Evolutionary conservation across 495 filamentous ascomycete genomes (phyloP).

Genomic region (Tricharina praecox): DNA sequence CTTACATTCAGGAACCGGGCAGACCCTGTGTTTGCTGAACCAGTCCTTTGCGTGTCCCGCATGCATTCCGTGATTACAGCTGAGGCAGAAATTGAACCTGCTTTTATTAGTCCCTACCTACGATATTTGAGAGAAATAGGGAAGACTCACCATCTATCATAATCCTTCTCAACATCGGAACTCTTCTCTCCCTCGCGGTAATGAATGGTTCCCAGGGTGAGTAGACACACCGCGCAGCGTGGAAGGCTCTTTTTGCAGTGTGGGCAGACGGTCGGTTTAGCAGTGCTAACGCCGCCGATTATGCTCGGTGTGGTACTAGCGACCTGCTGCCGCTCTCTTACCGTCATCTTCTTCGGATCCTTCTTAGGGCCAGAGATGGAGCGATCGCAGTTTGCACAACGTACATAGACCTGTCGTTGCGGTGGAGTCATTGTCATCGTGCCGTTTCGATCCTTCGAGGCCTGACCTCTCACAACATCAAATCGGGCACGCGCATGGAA

Average conservation of each 20-base stretch:
- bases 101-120: too few relatives aligned
- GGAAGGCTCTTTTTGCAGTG: constrained; percentile 76
- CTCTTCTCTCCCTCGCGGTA: constrained; percentile 22
- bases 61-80: constrained; percentile 81
- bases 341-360: neutral
- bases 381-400: constrained; percentile 67
- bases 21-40: constrained; percentile 66
- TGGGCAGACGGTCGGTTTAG: constrained; percentile 48
- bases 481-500: constrained; percentile 48
- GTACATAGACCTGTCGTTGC: constrained; percentile 59
- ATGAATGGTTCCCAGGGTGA: constrained; percentile 50
- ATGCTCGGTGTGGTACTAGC: constrained; percentile 4
- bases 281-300: constrained; percentile 4
- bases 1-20: constrained; percentile 74
- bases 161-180: constrained; percentile 16
- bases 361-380: neutral
- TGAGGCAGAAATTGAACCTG: constrained; percentile 61
- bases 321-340: neutral
- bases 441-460: constrained; percentile 41
- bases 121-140: constrained; percentile 27
- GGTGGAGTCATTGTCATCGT: constrained; percentile 46
- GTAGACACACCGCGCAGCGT: constrained; percentile 72
- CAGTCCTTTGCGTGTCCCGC: constrained; percentile 73
- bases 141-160: constrained; percentile 24
- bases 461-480: constrained; percentile 40